Base-by-base conservation (phyloP, 495 filamentous ascomycete species). In the Penicillium canariense region DNA sequence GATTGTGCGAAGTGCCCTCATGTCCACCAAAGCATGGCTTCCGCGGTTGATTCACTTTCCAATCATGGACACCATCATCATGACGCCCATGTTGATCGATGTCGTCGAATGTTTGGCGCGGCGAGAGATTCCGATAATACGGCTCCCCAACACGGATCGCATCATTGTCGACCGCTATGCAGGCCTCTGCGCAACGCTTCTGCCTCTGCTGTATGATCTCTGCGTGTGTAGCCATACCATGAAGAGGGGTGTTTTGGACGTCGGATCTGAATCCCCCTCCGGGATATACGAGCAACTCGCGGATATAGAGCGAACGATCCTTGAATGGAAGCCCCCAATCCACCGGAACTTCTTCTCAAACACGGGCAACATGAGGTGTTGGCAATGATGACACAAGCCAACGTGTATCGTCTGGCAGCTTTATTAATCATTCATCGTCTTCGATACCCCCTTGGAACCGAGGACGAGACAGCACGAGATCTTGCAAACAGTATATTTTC, bases 41-140 rank as follows among this genome's bases (percentile, higher is more conserved):
- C 55, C 59, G 3, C 42, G 52, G n/a, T 36, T 72, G 22, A 45
- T 67, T 9, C 53, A 52, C 36, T 36, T 47, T 6, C 66, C 64
- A 0, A 51, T 62, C 36, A 61, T 72, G 50, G 64, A 72, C 40
- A 62, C 62, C 5, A 59, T 72, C 31, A 62, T 59, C 34, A 64
- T 72, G 54, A 52, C 63, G 0, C 69, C 69, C 5, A 51, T 72
- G 25, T 34, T 69, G 45, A 51, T 69, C 32, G 69, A 72, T 40
- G 71, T 64, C 14, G 59, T 72, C 12, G 64, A 67, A 25, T 69
- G 65, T 42, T 26, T 72, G 44, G 52, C 60, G 9, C 60, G 67
- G 35, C 69, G 69, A 27, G 62, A 69, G 43, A 30, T 69, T 9
- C 69, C 69, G 9, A 65, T 72, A n/a, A 59, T 71, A n/a, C 63